Conservation (phyloP, 768 basidiomycete species). For the Leccinum boreale region DNA sequence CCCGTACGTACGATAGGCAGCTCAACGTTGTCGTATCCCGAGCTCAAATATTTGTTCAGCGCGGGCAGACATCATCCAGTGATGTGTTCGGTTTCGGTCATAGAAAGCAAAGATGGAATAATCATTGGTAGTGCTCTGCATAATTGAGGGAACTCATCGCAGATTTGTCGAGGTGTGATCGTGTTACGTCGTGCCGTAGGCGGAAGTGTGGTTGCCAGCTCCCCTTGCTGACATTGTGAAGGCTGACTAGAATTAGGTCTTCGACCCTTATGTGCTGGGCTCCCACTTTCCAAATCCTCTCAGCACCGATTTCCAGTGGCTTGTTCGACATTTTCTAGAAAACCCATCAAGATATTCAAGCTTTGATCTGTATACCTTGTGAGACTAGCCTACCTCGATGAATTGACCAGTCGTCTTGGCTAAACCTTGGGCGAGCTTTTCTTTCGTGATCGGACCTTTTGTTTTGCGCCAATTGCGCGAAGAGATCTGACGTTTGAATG, state of each 20-base stretch:
- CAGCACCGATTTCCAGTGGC: constrained; percentile 60
- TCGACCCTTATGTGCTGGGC: constrained; percentile 53
- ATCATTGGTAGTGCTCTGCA: not conserved
- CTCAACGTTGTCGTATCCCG: not conserved
- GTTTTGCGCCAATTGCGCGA: constrained; percentile 76
- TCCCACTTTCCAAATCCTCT: constrained; percentile 61
- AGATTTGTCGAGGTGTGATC: not conserved
- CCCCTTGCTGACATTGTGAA: constrained; percentile 80
- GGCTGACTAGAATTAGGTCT: constrained; percentile 69
- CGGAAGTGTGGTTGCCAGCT: constrained; percentile 81
- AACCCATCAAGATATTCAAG: constrained; percentile 1
- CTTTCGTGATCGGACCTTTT: constrained; percentile 70
- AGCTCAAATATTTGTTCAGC: not conserved
- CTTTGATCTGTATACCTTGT: constrained; percentile 31
- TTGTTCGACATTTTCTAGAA: constrained; percentile 46
- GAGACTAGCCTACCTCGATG: constrained; percentile 45
- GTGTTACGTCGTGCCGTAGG: constrained; percentile 28
- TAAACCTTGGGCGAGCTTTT: constrained; percentile 70
- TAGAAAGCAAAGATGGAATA: not conserved
- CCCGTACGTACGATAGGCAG: not conserved
- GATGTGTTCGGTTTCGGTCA: not conserved
- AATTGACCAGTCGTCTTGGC: constrained; percentile 67
- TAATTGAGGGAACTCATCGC: too few species aligned
- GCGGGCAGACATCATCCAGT: not conserved
- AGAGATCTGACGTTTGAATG: constrained; percentile 70